Evolutionary conservation across 345 rosid species (phyloP).

Genomic region (Eutrema yunnanense): DNA sequence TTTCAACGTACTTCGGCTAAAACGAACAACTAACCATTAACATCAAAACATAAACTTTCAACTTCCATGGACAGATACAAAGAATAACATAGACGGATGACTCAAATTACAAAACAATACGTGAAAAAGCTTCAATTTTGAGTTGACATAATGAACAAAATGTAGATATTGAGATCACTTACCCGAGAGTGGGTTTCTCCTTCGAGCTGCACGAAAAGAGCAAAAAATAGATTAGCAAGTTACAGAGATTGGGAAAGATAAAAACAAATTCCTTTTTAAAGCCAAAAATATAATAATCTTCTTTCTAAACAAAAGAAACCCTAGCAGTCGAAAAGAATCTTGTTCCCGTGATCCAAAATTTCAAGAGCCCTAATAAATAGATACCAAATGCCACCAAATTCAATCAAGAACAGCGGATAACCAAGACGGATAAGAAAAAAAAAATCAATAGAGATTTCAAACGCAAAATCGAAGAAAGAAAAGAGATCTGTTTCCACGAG

Average conservation of each 20-base stretch:
- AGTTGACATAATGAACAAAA: neutral
- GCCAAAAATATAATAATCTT: too few species aligned
- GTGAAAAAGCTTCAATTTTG: neutral
- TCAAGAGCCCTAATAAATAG: neutral
- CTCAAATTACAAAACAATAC: neutral
- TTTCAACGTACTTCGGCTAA: neutral
- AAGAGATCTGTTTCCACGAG: slow-evolving; percentile 2
- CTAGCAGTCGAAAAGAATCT: neutral
- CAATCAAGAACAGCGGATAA: neutral
- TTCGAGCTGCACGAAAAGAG: slow-evolving; percentile 53
- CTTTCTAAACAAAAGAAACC: neutral
- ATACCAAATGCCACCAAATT: neutral
- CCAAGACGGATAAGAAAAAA: neutral
- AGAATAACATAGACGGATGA: neutral
- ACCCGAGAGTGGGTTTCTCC: slow-evolving; percentile 97
- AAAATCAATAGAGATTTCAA: neutral
- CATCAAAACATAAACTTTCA: neutral
- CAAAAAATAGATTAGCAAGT: neutral
- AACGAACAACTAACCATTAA: neutral
- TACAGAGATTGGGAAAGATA: too few species aligned
- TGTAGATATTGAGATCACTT: slow-evolving; percentile 4
- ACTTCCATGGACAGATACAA: neutral
- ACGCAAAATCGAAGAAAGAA: neutral
- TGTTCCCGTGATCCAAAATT: neutral
- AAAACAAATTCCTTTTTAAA: too few species aligned